These are phyloP conservation scores for Exophiala sideris DNA, from an alignment of 2,329 filamentous ascomycete genomes.

Conservation along the genomic window DNA sequence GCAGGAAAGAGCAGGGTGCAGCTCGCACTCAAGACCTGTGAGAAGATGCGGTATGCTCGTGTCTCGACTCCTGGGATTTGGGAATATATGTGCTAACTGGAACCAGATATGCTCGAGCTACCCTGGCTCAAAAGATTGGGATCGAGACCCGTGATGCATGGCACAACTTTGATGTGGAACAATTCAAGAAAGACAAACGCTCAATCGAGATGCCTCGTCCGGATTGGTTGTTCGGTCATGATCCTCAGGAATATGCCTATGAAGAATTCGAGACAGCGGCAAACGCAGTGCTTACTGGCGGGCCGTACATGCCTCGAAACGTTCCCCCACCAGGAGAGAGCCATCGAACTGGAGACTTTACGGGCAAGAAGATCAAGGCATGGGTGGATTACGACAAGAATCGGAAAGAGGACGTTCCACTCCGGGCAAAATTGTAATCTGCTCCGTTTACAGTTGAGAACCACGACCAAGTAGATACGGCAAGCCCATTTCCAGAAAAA, in stretches of 20 bases:
- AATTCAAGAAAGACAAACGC: slow-evolving; percentile 37
- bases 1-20: slow-evolving; percentile 12
- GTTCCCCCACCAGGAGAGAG: not conserved
- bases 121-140: slow-evolving; percentile 47
- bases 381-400: not conserved
- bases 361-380: not conserved
- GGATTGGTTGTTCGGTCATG: not conserved
- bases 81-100: not conserved
- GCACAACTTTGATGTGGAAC: slow-evolving; percentile 51
- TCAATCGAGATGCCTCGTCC: not conserved
- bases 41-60: not conserved
- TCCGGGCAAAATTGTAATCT: not conserved
- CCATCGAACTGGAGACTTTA: not conserved
- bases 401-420: not conserved
- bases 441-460: too few relatives aligned
- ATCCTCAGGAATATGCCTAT: not conserved
- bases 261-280: not conserved
- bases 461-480: too few relatives aligned
- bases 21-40: not conserved
- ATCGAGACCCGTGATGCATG: slow-evolving; percentile 48
- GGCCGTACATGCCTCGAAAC: not conserved
- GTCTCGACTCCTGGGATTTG: not conserved
- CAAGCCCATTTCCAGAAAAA: too few relatives aligned
- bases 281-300: not conserved
- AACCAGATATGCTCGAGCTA: slow-evolving; percentile 46